These are phyloP conservation scores for Nidula niveotomentosa DNA, from an alignment of 1,284 basidiomycete genomes.

Conservation along the genomic window DNA sequence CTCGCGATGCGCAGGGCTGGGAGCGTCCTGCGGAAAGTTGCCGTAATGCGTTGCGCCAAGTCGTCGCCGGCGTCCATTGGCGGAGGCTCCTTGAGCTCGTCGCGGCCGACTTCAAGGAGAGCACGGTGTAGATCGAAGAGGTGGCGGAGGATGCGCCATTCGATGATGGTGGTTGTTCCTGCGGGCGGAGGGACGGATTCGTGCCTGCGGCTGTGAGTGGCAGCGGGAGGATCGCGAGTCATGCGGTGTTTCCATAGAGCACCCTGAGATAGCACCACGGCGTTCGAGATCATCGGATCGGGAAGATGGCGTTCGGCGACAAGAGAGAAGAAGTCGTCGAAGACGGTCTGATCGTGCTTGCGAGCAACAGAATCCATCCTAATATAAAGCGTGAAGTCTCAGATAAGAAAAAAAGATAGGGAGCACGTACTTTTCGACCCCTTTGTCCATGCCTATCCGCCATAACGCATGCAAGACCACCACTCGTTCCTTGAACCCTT, in stretches of 20 bases:
- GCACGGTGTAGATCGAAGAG: slow-evolving; percentile 70
- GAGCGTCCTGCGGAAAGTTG: slow-evolving; percentile 81
- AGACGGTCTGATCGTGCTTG: slow-evolving; percentile 46
- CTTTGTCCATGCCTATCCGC: slow-evolving; percentile 57
- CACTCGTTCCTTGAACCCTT: slow-evolving; percentile 69
- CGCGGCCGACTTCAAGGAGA: slow-evolving; percentile 68
- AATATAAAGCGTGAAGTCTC: slow-evolving; percentile 8
- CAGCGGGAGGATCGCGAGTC: slow-evolving; percentile 41
- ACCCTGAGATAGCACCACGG: slow-evolving; percentile 74
- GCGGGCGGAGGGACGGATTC: slow-evolving; percentile 19
- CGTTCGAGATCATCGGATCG: slow-evolving; percentile 74
- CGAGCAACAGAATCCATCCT: slow-evolving; percentile 46
- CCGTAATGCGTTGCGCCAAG: slow-evolving; percentile 82
- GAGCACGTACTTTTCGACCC: slow-evolving; percentile 55
- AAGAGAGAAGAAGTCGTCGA: slow-evolving; percentile 54
- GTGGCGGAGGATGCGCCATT: slow-evolving; percentile 72
- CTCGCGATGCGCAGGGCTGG: slow-evolving; percentile 86
- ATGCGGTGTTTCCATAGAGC: slow-evolving; percentile 83
- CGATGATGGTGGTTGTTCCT: slow-evolving; percentile 39
- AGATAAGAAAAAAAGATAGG: slow-evolving; percentile 1
- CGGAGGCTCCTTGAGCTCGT: slow-evolving; percentile 51
- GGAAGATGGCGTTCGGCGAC: slow-evolving; percentile 73
- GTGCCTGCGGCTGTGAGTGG: slow-evolving; percentile 20
- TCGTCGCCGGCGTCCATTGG: slow-evolving; percentile 56
- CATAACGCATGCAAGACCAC: slow-evolving; percentile 75